These are phyloP conservation scores for Rosa multiflora DNA, from an alignment of 306 rosid genomes.

Conservation along the genomic window DNA sequence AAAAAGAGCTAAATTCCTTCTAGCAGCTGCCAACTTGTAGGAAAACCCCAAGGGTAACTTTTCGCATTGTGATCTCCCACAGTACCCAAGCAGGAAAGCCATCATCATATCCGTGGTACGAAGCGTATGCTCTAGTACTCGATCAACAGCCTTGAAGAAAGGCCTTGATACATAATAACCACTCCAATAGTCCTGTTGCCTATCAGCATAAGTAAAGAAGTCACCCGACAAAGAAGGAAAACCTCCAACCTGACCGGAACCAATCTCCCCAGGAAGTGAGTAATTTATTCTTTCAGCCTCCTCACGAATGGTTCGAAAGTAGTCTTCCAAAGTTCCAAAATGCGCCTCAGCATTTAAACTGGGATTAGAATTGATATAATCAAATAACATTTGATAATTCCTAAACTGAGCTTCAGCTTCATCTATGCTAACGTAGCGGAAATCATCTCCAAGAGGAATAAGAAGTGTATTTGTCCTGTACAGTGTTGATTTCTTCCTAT, in stretches of 20 bases:
- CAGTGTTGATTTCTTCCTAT: slow-evolving; percentile 84
- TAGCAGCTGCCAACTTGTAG: slow-evolving; percentile 89
- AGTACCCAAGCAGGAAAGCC: slow-evolving; percentile 71
- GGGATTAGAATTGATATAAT: slow-evolving; percentile 81
- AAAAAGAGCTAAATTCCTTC: slow-evolving; percentile 97
- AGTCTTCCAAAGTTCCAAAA: slow-evolving; percentile 96
- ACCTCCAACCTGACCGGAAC: slow-evolving; percentile 77
- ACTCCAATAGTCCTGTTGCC: slow-evolving; percentile 98
- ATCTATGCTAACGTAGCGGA: slow-evolving; percentile 69
- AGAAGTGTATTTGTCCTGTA: slow-evolving; percentile 95
- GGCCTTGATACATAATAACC: slow-evolving; percentile 99
- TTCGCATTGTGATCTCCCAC: slow-evolving; percentile 84
- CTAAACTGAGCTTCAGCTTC: slow-evolving; percentile 97
- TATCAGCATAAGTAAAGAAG: slow-evolving; percentile 93
- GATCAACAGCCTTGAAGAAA: slow-evolving; percentile 96
- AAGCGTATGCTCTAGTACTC: slow-evolving; percentile 87
- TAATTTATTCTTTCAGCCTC: slow-evolving; percentile 86
- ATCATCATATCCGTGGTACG: slow-evolving; percentile 92
- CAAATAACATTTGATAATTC: slow-evolving; percentile 86
- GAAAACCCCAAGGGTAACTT: slow-evolving; percentile 76
- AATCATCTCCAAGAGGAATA: slow-evolving; percentile 97
- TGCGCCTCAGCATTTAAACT: slow-evolving; percentile 75
- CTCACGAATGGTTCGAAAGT: slow-evolving; percentile 71
- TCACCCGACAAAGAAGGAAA: slow-evolving; percentile 97
- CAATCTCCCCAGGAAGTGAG: slow-evolving; percentile 72